These are phyloP conservation scores for Trichoderma hamatum DNA, from an alignment of 2,329 filamentous ascomycete species.

Conservation along the genomic window DNA sequence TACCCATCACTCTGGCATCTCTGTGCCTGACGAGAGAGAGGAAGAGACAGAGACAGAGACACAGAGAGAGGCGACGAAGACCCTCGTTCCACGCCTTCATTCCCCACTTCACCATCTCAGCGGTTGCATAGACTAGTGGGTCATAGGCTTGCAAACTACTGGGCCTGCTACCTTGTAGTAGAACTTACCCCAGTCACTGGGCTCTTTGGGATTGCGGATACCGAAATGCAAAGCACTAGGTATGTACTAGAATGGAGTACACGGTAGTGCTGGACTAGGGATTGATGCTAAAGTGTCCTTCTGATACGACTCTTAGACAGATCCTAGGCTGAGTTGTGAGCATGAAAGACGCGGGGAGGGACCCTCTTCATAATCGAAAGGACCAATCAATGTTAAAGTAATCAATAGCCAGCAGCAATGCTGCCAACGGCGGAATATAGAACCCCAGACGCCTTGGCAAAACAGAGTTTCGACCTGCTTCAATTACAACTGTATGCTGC, in stretches of 20 bases:
- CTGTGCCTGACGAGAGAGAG: neutral
- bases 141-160: neutral
- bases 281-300: neutral
- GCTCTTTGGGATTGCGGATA: slow-evolving; percentile 3
- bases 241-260: neutral
- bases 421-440: neutral
- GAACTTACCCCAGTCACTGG: neutral
- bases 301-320: neutral
- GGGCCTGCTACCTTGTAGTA: slow-evolving; percentile 3
- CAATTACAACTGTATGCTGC: neutral
- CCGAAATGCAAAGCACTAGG: neutral
- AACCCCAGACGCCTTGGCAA: slow-evolving; percentile 1
- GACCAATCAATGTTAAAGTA: neutral
- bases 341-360: neutral
- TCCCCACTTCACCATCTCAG: slow-evolving; percentile 10
- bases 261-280: neutral
- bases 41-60: neutral
- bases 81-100: neutral
- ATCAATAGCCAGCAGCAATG: neutral
- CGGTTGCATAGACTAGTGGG: slow-evolving; percentile 16
- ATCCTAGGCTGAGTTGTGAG: slow-evolving; percentile 1
- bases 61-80: neutral
- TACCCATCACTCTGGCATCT: neutral
- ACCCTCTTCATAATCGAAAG: neutral
- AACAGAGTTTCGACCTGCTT: slow-evolving; percentile 14